Conservation (phyloP, 139 green algal genomes). For the Asterochloris erici region DNA sequence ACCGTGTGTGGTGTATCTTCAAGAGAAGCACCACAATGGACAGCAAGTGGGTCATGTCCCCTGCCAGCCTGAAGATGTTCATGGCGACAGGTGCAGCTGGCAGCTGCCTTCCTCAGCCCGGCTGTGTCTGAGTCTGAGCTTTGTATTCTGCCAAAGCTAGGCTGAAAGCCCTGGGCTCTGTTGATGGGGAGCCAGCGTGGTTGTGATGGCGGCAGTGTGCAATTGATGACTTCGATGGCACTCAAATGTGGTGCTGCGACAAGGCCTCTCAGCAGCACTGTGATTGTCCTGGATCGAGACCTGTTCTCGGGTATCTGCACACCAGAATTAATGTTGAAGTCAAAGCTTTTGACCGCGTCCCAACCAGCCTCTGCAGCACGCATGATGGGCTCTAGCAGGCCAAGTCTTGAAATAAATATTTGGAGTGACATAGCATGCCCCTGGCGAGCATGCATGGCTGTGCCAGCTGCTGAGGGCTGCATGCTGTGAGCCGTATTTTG, state of each 20-base stretch:
- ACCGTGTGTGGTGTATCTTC: conserved; percentile 93
- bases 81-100: conserved; percentile 40
- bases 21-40: conserved; percentile 92
- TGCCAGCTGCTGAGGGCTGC: no score
- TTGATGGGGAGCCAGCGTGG: no score
- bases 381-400: no score
- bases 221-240: neutral
- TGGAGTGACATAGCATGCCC: no score
- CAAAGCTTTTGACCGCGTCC: no score
- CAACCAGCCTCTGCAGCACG: no score
- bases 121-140: neutral
- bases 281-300: no score
- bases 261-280: neutral
- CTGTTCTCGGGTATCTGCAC: no score
- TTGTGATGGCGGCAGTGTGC: neutral
- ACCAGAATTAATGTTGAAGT: no score
- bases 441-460: no score
- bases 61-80: conserved; percentile 91
- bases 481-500: no score
- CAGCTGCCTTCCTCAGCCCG: neutral
- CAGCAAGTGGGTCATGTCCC: conserved; percentile 94
- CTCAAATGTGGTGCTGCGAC: neutral
- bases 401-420: no score
- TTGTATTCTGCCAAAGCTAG: neutral
- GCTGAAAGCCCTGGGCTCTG: neutral